A percentile compares a stretch with the other conserved stretches of the same genome.
Evolutionary conservation across 1,139 yeast species (phyloP).

Genomic region (Casaregolazyma suthepensis): DNA sequence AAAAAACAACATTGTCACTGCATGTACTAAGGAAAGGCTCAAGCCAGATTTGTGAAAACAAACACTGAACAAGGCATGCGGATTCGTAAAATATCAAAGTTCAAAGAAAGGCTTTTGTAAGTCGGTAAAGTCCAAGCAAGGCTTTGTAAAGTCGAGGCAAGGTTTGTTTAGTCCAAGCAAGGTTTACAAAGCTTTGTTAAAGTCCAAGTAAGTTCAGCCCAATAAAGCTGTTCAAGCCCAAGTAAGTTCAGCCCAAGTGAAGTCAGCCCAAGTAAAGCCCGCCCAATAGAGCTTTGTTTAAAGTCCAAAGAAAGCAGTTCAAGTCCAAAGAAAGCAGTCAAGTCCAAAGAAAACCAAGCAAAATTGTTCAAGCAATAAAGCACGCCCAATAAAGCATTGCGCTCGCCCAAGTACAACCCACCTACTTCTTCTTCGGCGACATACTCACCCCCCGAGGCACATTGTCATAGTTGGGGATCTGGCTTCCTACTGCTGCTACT

Average conservation of each 20-base stretch:
- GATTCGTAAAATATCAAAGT: not conserved
- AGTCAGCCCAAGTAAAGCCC: too few relatives aligned
- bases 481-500: conserved; percentile 35
- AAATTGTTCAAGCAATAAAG: not conserved
- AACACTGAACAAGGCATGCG: not conserved
- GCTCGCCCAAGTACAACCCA: too few relatives aligned
- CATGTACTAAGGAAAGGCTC: not conserved
- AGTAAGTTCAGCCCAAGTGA: too few relatives aligned
- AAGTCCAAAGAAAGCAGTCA: too few relatives aligned
- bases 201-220: not conserved
- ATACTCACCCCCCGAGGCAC: conserved; percentile 31
- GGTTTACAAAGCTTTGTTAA: too few relatives aligned
- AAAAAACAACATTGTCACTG: not conserved
- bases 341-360: not conserved
- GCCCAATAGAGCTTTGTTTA: too few relatives aligned
- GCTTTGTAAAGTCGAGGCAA: too few relatives aligned
- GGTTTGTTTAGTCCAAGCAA: too few relatives aligned
- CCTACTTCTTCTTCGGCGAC: conserved; percentile 7
- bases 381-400: too few relatives aligned
- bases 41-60: not conserved
- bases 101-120: not conserved
- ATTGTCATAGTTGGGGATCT: conserved; percentile 39
- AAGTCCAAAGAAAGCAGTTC: too few relatives aligned
- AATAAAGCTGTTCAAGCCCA: not conserved
- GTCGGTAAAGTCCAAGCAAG: not conserved